These are phyloP conservation scores for Globisporangium middletonii DNA, from an alignment of 352 stramenopile genomes.

Conservation along the genomic window DNA sequence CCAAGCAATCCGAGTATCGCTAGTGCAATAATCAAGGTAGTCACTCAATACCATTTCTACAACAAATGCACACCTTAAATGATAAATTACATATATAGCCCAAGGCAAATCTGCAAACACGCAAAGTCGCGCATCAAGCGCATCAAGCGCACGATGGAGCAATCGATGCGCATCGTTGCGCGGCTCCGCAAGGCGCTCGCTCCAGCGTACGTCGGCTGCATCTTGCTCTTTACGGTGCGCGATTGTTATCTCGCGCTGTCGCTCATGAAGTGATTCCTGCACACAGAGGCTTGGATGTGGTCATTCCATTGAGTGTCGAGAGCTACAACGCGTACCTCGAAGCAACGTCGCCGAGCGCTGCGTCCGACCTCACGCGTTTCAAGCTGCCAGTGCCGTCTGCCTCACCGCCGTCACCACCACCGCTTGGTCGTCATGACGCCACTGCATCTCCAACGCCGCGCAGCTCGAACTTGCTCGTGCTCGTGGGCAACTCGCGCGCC, in stretches of 20 bases:
- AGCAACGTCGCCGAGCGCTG: conserved; percentile 13
- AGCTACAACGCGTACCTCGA: conserved; percentile 58
- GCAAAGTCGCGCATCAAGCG: no score
- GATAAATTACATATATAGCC: no score
- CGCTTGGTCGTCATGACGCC: neutral
- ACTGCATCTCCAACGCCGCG: conserved; percentile 4
- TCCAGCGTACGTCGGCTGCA: conserved; percentile 12
- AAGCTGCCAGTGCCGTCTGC: conserved; percentile 23
- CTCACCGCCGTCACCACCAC: neutral
- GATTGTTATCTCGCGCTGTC: no score
- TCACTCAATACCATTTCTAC: no score
- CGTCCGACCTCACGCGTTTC: conserved; percentile 40
- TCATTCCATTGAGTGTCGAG: conserved; percentile 60
- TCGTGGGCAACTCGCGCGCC: conserved; percentile 59
- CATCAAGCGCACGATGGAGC: neutral
- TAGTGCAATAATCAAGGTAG: no score
- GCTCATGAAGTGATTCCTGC: no score
- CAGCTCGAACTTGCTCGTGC: conserved; percentile 45
- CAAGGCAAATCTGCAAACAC: no score
- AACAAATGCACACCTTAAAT: no score
- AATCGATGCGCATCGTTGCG: conserved; percentile 10
- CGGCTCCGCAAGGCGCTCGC: conserved; percentile 10
- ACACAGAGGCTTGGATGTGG: conserved; percentile 51
- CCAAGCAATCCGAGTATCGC: no score
- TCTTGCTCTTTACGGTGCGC: neutral